Evolutionary conservation across 2,329 filamentous ascomycete species (phyloP).

Genomic region (Trichoderma semiorbis): DNA sequence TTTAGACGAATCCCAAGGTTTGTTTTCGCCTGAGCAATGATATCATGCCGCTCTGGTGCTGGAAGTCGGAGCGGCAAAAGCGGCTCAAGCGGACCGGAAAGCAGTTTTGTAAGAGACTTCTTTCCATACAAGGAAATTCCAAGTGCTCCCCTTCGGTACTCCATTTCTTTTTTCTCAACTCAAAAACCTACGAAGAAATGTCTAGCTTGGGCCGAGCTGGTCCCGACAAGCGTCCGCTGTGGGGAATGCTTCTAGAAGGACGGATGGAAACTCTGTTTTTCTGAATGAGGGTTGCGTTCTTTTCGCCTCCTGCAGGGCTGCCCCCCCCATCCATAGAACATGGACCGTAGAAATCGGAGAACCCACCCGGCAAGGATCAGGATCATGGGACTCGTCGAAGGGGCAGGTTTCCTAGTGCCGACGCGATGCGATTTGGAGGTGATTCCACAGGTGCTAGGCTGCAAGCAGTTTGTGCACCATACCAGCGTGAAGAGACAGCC

Average conservation of each 20-base stretch:
- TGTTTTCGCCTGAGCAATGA: not conserved
- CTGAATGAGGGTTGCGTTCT: not conserved
- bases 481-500: not conserved
- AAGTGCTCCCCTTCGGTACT: not conserved
- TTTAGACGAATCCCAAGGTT: not conserved
- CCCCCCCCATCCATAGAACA: not conserved
- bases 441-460: not conserved
- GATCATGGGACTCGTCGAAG: not conserved
- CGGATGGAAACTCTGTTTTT: not conserved
- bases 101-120: not conserved
- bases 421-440: not conserved
- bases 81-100: not conserved
- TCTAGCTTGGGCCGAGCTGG: constrained; percentile 3
- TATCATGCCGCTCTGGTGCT: not conserved
- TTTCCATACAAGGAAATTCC: not conserved
- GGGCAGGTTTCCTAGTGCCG: not conserved
- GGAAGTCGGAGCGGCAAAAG: not conserved
- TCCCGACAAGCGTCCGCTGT: constrained; percentile 12
- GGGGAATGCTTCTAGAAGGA: constrained; percentile 15
- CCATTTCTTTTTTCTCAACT: not conserved
- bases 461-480: not conserved
- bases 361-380: not conserved
- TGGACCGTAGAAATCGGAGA: not conserved
- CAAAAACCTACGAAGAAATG: not conserved
- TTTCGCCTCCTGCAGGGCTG: not conserved